Evolutionary conservation across 2,329 filamentous ascomycete species (phyloP).

Genomic region (Pseudovirgaria hyperparasitica): DNA sequence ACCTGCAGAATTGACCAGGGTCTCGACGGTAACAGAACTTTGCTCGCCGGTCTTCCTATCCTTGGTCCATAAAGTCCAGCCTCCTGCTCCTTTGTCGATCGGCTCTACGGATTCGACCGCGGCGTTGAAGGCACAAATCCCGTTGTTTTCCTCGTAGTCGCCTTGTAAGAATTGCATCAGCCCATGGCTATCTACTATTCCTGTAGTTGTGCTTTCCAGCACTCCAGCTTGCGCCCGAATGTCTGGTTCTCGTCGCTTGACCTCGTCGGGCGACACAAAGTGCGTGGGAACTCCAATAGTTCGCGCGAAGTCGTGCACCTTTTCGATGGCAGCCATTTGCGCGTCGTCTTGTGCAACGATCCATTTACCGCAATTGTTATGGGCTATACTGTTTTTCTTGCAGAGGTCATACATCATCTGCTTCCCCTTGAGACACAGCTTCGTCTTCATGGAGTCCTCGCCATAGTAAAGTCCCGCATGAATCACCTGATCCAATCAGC

Average conservation of each 20-base stretch:
- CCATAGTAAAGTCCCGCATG: conserved; percentile 94
- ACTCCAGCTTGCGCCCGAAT: conserved; percentile 61
- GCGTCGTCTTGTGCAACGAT: conserved; percentile 71
- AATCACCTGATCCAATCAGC: conserved; percentile 50
- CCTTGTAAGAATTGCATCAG: conserved; percentile 73
- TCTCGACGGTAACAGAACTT: conserved; percentile 56
- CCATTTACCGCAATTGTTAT: conserved; percentile 79
- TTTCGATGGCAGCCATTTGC: conserved; percentile 53
- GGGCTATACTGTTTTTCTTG: conserved; percentile 49
- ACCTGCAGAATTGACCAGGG: conserved; percentile 75
- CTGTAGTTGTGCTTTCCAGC: conserved; percentile 74
- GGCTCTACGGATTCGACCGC: conserved; percentile 49
- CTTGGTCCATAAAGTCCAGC: conserved; percentile 56
- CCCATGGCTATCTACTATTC: conserved; percentile 78
- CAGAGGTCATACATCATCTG: conserved; percentile 71
- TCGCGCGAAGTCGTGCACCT: conserved; percentile 41
- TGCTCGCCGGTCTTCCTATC: conserved; percentile 33
- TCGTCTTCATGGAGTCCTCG: conserved; percentile 60
- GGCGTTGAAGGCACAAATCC: conserved; percentile 58
- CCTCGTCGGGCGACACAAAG: conserved; percentile 54
- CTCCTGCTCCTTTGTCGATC: conserved; percentile 37
- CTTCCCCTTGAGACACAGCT: conserved; percentile 67
- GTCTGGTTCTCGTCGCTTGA: conserved; percentile 54
- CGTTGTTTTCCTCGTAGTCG: conserved; percentile 63
- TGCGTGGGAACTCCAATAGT: conserved; percentile 54